Evolutionary conservation across 2,329 filamentous ascomycete genomes (phyloP).

Genomic region (Xylariaceae sp.): DNA sequence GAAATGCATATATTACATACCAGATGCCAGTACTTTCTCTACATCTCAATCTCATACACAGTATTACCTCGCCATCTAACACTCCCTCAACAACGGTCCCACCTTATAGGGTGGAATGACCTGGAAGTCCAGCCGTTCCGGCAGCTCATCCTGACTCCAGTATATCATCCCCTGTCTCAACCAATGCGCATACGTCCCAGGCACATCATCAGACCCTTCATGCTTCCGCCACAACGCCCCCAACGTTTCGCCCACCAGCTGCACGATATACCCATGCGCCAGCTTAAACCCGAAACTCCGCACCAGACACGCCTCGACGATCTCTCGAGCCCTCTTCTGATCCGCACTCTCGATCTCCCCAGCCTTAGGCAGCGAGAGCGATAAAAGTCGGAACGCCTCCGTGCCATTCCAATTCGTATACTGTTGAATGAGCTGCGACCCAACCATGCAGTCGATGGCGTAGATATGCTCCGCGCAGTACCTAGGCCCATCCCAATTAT

Average conservation of each 20-base stretch:
- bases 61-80: constrained; percentile 7
- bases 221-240: constrained; percentile 50
- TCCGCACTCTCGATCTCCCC: constrained; percentile 40
- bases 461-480: constrained; percentile 47
- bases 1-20: no score
- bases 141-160: constrained; percentile 42
- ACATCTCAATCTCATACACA: no score
- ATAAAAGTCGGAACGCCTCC: constrained; percentile 47
- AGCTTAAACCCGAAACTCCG: constrained; percentile 52
- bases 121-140: constrained; percentile 32
- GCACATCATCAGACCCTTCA: constrained; percentile 42
- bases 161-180: constrained; percentile 45
- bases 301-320: constrained; percentile 47
- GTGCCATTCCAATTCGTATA: constrained; percentile 47
- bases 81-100: constrained; percentile 33
- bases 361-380: constrained; percentile 34
- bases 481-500: constrained; percentile 48
- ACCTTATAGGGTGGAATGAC: constrained; percentile 36
- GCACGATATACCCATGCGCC: constrained; percentile 48
- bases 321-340: constrained; percentile 43
- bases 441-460: constrained; percentile 45
- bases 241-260: constrained; percentile 45
- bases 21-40: no score
- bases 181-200: constrained; percentile 51
- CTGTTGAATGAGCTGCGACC: constrained; percentile 49